Evolutionary conservation across 2,329 filamentous ascomycete species (phyloP), one percentile per base, ranked within the genome.

Genomic region (Volutella citrinella): DNA sequence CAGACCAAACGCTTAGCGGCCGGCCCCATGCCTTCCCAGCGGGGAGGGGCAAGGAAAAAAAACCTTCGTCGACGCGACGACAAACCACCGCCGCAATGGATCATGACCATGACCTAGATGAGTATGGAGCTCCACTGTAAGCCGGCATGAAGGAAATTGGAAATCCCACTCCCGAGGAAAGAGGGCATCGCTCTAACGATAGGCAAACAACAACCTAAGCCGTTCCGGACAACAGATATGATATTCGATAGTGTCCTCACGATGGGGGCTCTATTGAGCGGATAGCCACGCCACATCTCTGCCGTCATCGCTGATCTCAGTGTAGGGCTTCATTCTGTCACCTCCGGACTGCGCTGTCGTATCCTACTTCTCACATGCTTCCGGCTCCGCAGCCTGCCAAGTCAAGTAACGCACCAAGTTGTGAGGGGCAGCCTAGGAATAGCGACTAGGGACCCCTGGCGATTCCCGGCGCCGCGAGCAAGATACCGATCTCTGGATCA

Each of bases 381-480:
- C 37, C 14, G 27, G 26, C 28, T 32, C 32, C 41, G 40, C 49
- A 39, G 49, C n/a, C n/a, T n/a, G n/a, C n/a, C n/a, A n/a, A n/a
- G n/a, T n/a, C n/a, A n/a, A n/a, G n/a, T n/a, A n/a, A n/a, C n/a
- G n/a, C n/a, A n/a, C n/a, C n/a, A n/a, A n/a, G n/a, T n/a, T n/a
- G 40, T 48, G 49, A 53, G 48, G 47, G 49, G 45, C 50, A 49
- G 49, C 39, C 49, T 48, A 51, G 50, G 50, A 53, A 53, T 49
- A 35, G 34, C 17, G 27, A 29, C 49, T 38, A 38, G 49, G 50
- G 45, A 48, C 40, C 49, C 49, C 49, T 51, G 45, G 41, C 27
- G 38, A 39, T 40, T 48, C 38, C 36, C 36, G 41, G 36, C 38
- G 22, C 44, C 42, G 34, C 52, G 47, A 42, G 46, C 48, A 33